Conservation (phyloP, 805 yeast genomes). For the Ogataea sp. region DNA sequence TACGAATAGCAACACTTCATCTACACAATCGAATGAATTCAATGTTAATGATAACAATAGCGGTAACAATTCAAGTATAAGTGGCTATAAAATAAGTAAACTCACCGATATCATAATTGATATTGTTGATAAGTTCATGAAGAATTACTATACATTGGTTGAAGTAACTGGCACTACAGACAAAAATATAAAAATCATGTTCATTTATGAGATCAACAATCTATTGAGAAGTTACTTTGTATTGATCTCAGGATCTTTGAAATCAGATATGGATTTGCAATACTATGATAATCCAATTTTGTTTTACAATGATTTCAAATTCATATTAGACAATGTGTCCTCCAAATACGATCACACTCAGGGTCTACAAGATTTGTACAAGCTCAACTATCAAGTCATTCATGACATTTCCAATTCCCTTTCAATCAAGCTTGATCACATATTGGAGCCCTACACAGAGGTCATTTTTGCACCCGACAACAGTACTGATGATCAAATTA, state of each 20-base stretch:
- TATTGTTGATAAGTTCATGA: slow-evolving; percentile 12
- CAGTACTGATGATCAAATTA: slow-evolving; percentile 6
- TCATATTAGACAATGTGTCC: slow-evolving; percentile 14
- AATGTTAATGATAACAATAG: too few species aligned
- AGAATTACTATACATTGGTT: slow-evolving; percentile 11
- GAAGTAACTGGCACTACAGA: slow-evolving; percentile 6
- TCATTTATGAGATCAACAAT: slow-evolving; percentile 20
- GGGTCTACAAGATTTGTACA: slow-evolving; percentile 14
- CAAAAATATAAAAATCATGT: slow-evolving; percentile 13
- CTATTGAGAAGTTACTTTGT: slow-evolving; percentile 18
- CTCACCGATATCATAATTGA: slow-evolving; percentile 8
- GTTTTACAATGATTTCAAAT: slow-evolving; percentile 24
- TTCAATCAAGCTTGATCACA: slow-evolving; percentile 2
- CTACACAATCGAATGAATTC: background rate
- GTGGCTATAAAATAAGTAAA: slow-evolving; percentile 12
- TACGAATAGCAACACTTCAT: slow-evolving; percentile 1
- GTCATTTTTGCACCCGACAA: slow-evolving; percentile 12
- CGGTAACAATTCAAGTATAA: too few species aligned
- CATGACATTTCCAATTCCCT: slow-evolving; percentile 4
- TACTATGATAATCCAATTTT: slow-evolving; percentile 17
- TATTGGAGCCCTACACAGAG: slow-evolving; percentile 11
- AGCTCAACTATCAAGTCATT: slow-evolving; percentile 14
- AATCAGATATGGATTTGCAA: slow-evolving; percentile 5
- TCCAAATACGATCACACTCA: slow-evolving; percentile 8
- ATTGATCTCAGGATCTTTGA: slow-evolving; percentile 16